Evolutionary conservation across 306 rosid species (phyloP), one percentile per base, ranked within the genome.

Genomic region (Medicago truncatula): DNA sequence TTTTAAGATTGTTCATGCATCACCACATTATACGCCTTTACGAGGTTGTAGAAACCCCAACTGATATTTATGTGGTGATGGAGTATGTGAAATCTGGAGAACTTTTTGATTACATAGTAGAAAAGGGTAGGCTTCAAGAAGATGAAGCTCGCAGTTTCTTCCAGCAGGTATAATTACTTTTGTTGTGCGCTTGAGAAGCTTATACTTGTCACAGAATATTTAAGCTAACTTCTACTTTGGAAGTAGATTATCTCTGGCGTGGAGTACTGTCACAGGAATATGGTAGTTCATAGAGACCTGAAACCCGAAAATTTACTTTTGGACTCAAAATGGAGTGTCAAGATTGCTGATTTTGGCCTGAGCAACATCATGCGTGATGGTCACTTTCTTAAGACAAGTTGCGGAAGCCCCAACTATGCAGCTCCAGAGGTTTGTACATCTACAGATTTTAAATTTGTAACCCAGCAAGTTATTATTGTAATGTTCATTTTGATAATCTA

Each of bases 351-450:
- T 88, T 93, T 93, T 83, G 98, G 98, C 59, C 83, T 93, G 65
- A 93, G 98, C 90, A 93, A 87, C 79, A 83, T 93, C 46, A 93
- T 93, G 98, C 88, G 90, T 40, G 98, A 93, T 85, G 98, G 98
- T 34, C 97, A 91, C 85, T 91, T 93, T 85, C 86, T 93, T 20
- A 91, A 93, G 89, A 93, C 98, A 56, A 93, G 97, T 78, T 93
- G 98, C 65, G 98, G 98, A 61, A 93, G 97, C 84, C 97, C 97
- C 57, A 88, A 89, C 75, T 93, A 93, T 85, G 98, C 98, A 53
- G 96, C 98, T 25, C 98, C 98, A 6, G 98, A 93, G 96, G 98
- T 84, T 5, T 34, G 38, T 34, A 34, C 38, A 34, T 34, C 7
- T 34, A 34, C 38, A 6, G 7, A 34, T 34, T 34, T 34, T 34